Base-by-base conservation (phyloP, 2,329 filamentous ascomycete genomes). In the Dactylellina parvicollis region DNA sequence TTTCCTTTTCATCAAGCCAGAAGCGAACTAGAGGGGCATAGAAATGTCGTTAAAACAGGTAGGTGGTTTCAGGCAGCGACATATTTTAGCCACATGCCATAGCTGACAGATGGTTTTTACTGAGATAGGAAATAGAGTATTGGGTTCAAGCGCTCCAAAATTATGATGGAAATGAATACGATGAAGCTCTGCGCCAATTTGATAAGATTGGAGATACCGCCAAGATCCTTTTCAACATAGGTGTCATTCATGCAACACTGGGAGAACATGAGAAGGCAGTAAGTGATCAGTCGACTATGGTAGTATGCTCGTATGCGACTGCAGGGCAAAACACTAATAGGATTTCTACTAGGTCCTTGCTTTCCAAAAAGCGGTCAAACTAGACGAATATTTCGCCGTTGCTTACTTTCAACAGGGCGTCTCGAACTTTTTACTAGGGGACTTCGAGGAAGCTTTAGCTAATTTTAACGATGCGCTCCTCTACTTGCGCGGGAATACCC, bases 341-440 rank as follows among this genome's bases (percentile, higher is more conserved):
- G 22, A 26, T 49, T 36, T 77, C 66, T 7, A 76, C 10, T 78
- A 97, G 93, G 92, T 99, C 76, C 91, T 96, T 82, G 95, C 89
- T 82, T 99, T 97, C 80, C 93, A 97, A 83, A 88, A 91, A 80
- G 93, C 95, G 52, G 91, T 96, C 78, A 86, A 89, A 75, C 86
- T 97, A 66, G 95, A 99, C 79, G 91, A 95, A 80, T 99, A 98
- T 80, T 90, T 99, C 47, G 95, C 95, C 66, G 92, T 99, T 69
- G 94, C 95, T 71, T 98, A 98, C 81, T 99, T 99, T 81, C 95
- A 99, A 80, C 92, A 98, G 82, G 95, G 95, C 44, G 95, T 99
- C 16, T 98, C 95, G 62, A 99, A 98, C 81, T 99, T 99, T 81
- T 84, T 99, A 54, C 87, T 98, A 62, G 94, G 94, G 71, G 95